Evolutionary conservation across 768 basidiomycete species (phyloP), one percentile per base, ranked within the genome.

Genomic region (Cystobasidium ongulense): DNA sequence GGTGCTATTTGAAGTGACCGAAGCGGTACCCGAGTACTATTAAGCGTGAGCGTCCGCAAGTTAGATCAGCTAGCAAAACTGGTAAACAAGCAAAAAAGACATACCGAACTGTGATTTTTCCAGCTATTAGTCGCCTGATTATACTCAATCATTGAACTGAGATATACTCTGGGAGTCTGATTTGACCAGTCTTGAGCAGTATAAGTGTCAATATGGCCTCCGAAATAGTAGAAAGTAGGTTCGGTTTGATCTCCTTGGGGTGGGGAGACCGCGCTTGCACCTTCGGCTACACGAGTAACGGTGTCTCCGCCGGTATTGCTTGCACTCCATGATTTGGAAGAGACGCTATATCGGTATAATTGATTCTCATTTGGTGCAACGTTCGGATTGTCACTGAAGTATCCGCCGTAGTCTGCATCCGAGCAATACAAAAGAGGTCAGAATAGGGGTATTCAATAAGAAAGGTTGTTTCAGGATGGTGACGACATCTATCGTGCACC

Each of bases 221-320:
- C 68, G 38, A 71, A 71, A 25, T 71, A 71, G 68, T 57, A 61
- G 35, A 71, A 71, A 23, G 54, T 59, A 59, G 68, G 68, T 29
- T 71, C 33, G 7, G 68, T 23, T 25, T 64, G 18, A 52, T 33
- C 33, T 13, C 46, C 36, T 54, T 35, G 25, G 2, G 68, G 27
- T 61, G 68, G 68, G 17, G 39, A 29, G 50, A 71, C 68, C 18
- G 53, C 68, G 23, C 46, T n/a, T 18, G 68, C 52, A 25, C 68
- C 68, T 43, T 71, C 68, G 17, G 68, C 68, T 46, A 71, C 68
- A 17, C 68, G 68, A 23, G 27, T 31, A 29, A 71, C 53, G 13
- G 68, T 71, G 53, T 54, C 68, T 23, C 68, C 68, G n/a, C 23
- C n/a, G 17, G 68, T 61, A 29, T 59, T 23, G 10, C 13, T 35